phyloP scores from a whole-genome alignment of 495 filamentous ascomycete species.

The Xylaria longipes region DNA sequence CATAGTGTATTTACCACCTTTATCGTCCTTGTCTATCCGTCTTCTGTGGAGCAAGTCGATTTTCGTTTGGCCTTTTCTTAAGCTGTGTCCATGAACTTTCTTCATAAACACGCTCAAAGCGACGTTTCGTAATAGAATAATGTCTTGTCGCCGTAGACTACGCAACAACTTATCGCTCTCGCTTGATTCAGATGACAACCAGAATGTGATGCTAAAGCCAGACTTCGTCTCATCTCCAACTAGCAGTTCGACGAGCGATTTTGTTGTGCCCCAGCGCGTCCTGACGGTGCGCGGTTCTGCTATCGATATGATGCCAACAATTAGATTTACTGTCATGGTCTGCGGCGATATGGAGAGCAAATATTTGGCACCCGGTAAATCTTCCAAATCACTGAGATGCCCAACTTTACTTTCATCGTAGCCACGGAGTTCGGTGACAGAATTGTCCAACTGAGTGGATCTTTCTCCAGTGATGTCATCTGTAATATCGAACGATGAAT shows the following conservation, averaged over 20 bases:
- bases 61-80: constrained; percentile 72
- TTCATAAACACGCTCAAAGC: constrained; percentile 75
- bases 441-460: constrained; percentile 8
- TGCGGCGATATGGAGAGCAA: constrained; percentile 74
- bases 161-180: constrained; percentile 53
- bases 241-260: constrained; percentile 75
- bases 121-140: constrained; percentile 77
- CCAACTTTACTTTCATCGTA: constrained; percentile 6
- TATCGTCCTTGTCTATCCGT: constrained; percentile 49
- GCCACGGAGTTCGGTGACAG: not conserved
- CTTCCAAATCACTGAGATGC: constrained; percentile 67
- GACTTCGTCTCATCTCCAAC: constrained; percentile 87
- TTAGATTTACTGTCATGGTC: constrained; percentile 77
- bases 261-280: constrained; percentile 59
- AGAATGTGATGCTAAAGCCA: constrained; percentile 84
- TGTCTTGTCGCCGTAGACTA: constrained; percentile 68
- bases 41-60: constrained; percentile 69
- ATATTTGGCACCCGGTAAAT: constrained; percentile 73
- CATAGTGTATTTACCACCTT: constrained; percentile 49
- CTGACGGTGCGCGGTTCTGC: constrained; percentile 64
- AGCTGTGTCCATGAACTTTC: constrained; percentile 77
- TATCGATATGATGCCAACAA: constrained; percentile 78
- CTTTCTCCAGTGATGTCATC: constrained; percentile 30
- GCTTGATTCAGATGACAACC: constrained; percentile 60
- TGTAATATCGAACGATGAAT: constrained; percentile 35